These are phyloP conservation scores for Geranomyces variabilis DNA, from an alignment of 192 early-diverging fungal genomes.

Conservation along the genomic window DNA sequence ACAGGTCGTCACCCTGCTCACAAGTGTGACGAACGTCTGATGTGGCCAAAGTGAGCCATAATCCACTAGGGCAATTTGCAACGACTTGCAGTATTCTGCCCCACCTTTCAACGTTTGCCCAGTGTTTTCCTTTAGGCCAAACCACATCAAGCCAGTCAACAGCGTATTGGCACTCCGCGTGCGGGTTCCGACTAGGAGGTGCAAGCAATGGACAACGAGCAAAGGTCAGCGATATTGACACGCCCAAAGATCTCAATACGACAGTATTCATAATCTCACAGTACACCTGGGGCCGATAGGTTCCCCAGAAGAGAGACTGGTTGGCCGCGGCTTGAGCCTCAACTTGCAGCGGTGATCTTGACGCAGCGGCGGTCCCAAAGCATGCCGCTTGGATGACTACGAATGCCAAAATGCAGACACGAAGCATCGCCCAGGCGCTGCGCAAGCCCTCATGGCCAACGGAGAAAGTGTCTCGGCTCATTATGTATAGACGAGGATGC, in stretches of 20 bases:
- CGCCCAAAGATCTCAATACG: no score
- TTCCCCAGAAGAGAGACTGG: conserved; percentile 80
- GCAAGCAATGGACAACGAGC: no score
- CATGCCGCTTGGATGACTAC: no score
- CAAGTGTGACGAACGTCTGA: conserved; percentile 87
- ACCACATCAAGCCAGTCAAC: conserved; percentile 95
- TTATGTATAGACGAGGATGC: no score
- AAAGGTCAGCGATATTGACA: no score
- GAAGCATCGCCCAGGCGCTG: no score
- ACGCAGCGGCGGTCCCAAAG: no score
- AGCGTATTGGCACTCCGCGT: conserved; percentile 75
- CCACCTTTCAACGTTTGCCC: not conserved
- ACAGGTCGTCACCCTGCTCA: conserved; percentile 80
- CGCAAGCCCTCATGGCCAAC: no score
- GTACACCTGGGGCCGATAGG: conserved; percentile 90
- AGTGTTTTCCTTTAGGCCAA: conserved; percentile 58
- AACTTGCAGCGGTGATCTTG: not conserved
- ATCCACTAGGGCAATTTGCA: not conserved
- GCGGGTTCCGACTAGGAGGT: conserved; percentile 74
- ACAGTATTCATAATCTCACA: conserved; percentile 45
- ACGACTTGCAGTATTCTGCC: not conserved
- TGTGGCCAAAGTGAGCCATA: not conserved
- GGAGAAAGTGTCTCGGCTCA: no score
- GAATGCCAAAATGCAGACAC: no score
- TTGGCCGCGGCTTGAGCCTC: conserved; percentile 31